Conservation (phyloP, 2,329 filamentous ascomycete species). For the Cercospora berteroae region DNA sequence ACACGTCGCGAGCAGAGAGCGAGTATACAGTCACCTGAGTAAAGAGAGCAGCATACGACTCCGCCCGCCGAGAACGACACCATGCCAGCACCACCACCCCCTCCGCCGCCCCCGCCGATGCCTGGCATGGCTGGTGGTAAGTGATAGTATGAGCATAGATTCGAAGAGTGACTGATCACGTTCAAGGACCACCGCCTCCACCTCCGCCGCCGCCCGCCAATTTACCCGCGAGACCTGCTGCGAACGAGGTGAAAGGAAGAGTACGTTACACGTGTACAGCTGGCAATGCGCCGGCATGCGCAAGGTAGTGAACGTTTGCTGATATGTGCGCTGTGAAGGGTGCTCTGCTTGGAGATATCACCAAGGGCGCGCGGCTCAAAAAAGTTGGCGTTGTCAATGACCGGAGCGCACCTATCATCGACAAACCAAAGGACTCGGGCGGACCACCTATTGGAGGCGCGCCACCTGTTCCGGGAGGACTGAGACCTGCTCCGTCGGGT, state of each 20-base stretch:
- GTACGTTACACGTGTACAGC: slow-evolving; percentile 51
- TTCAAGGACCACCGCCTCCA: slow-evolving; percentile 24
- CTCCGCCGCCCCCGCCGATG: slow-evolving; percentile 62
- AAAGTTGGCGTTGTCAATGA: slow-evolving; percentile 85
- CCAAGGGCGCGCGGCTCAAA: slow-evolving; percentile 74
- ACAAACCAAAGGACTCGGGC: slow-evolving; percentile 50
- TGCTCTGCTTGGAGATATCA: slow-evolving; percentile 83
- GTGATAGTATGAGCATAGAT: slow-evolving; percentile 24
- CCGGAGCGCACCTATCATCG: slow-evolving; percentile 75
- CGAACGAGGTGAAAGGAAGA: slow-evolving; percentile 56
- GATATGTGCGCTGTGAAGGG: slow-evolving; percentile 54
- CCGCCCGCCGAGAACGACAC: slow-evolving; percentile 1
- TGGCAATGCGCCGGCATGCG: neutral
- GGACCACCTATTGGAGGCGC: slow-evolving; percentile 69
- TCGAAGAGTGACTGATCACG: slow-evolving; percentile 11
- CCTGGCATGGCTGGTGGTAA: slow-evolving; percentile 56
- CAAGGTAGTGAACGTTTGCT: neutral
- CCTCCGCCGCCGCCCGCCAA: slow-evolving; percentile 52
- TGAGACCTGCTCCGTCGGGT: slow-evolving; percentile 64
- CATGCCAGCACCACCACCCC: slow-evolving; percentile 59
- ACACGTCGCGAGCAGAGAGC: neutral
- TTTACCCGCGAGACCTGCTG: slow-evolving; percentile 58
- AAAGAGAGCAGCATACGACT: neutral
- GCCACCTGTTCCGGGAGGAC: slow-evolving; percentile 74
- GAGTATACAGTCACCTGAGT: neutral